Base-by-base conservation (phyloP, 768 basidiomycete species). In the Mycena leptocephala region DNA sequence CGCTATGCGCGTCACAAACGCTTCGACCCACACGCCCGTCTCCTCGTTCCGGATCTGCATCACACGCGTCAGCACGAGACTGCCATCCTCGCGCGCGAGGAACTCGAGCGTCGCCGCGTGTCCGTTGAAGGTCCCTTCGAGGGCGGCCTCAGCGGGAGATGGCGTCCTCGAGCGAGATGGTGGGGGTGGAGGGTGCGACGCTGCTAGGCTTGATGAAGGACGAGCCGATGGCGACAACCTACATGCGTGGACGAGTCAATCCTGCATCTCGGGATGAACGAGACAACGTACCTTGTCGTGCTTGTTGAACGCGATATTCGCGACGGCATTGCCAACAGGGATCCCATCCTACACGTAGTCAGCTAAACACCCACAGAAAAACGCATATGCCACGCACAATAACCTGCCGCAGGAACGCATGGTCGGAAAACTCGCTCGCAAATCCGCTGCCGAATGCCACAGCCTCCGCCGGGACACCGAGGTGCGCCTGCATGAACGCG, bases 301-400 rank as follows among this genome's bases (percentile, higher is more conserved):
- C 33, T 84, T 82, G 78, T 85, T 86, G 80, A 89, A 87, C 2
- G 86, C 86, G 26, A 88, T 84, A 70, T 89, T 89, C 2, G 88
- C 88, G 9, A 89, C 88, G 3, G 87, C 86, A 64, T 86, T 85
- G 14, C 82, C 83, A 56, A 86, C 81, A 13, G 83, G 82, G 56
- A 85, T 80, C 1, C 84, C 84, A 24, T 83, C 72, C 84, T 85
- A 33, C 55, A 77, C 18, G 24, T 35, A 61, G 26, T 24, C 6
- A 43, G 39, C 20, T 7, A 41, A 39, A 61, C 20, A 37, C n/a
- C 20, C 35, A 2, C 22, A 64, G 26, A 30, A 67, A 24, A 43
- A 43, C 18, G 41, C 9, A 43, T 69, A 33, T n/a, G 16, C 20
- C 18, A 71, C 79, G 51, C 37, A 85, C 83, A 43, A 80, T 77